Base-by-base conservation (phyloP, 208 protist species). In the Acanthamoeba lenticulata region DNA sequence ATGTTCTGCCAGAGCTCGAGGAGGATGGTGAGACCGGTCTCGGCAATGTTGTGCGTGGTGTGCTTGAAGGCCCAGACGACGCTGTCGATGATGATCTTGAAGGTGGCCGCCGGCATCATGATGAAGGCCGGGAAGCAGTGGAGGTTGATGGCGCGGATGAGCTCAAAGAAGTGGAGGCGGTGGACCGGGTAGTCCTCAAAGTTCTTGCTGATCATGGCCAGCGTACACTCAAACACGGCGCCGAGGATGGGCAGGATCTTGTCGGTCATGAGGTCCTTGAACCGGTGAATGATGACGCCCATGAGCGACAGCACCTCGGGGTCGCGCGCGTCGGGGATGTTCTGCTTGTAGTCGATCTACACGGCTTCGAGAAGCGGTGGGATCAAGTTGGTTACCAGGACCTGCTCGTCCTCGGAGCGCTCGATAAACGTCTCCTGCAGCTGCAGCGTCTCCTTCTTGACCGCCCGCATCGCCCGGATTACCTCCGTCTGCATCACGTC, bases 51-150 rank as follows among this genome's bases (percentile, higher is more conserved):
- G 91, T 98, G 98, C 95, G 99, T 99, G 3, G 97, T 98, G 97
- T 99, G 99, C 95, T 99, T 99, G 94, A 99, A 98, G 0, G 98
- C 99, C 99, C 99, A 99, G 49, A 99, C 96, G 95, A 99, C 98
- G 34, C 98, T 98, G 55, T 99, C 98, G 45, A 99, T 97, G 19
- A 99, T 95, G 1, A 98, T 45, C 92, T 98, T 97, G 92, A 98
- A 98, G 89, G 97, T 95, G 34, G 97, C 67, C 38, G 94, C 60
- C 4, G 95, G 94, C 27, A 98, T 93, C 40, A 90, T 88, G 72
- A 97, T 94, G 94, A 98, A 97, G 49, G 95, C 96, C 24, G 32
- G 27, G 92, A 96, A 97, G 44, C 94, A 95, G 42, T 97, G 52
- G 11, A 94, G 7, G 94, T 99, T 99, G 36, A 99, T 98, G 6